Evolutionary conservation across 176 grass and related monocot species (phyloP).

Genomic region (Cenchrus americanus): DNA sequence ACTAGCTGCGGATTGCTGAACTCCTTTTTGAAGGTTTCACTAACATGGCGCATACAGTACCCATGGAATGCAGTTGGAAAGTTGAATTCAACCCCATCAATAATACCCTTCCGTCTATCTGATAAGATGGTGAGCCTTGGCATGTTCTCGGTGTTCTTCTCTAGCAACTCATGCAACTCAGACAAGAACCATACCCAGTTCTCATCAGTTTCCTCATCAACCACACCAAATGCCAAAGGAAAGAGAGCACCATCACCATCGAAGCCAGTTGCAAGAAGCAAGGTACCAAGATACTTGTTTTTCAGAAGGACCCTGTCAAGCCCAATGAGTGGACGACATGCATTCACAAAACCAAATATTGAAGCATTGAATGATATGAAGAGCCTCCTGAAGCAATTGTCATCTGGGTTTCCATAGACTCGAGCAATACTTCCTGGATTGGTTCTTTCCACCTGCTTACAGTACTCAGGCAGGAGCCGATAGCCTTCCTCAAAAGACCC

Average conservation of each 20-base stretch:
- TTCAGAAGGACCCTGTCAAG: slow-evolving; percentile 85
- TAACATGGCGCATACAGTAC: slow-evolving; percentile 86
- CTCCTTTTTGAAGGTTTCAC: slow-evolving; percentile 90
- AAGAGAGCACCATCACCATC: slow-evolving; percentile 97
- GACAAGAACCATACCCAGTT: slow-evolving; percentile 98
- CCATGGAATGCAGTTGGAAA: slow-evolving; percentile 98
- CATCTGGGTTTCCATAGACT: slow-evolving; percentile 79
- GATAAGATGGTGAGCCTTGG: slow-evolving; percentile 93
- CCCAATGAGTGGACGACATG: slow-evolving; percentile 88
- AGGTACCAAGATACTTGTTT: slow-evolving; percentile 95
- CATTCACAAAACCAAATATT: slow-evolving; percentile 95
- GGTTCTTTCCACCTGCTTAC: slow-evolving; percentile 78
- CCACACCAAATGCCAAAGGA: slow-evolving; percentile 92
- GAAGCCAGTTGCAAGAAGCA: slow-evolving; percentile 90
- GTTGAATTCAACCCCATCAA: slow-evolving; percentile 96
- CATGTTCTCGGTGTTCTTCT: slow-evolving; percentile 97
- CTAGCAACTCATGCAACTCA: slow-evolving; percentile 84
- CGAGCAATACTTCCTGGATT: slow-evolving; percentile 88
- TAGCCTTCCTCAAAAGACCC: slow-evolving; percentile 99
- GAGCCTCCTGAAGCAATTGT: slow-evolving; percentile 78
- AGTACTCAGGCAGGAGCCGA: slow-evolving; percentile 82
- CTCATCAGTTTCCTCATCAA: slow-evolving; percentile 93
- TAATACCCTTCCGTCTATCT: slow-evolving; percentile 84
- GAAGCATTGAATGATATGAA: slow-evolving; percentile 96
- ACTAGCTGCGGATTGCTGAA: slow-evolving; percentile 81